Percentiles rank a stretch among this genome's conserved stretches.
Evolutionary conservation across 1,284 basidiomycete genomes (phyloP).

Genomic region (Gomphus sp.): DNA sequence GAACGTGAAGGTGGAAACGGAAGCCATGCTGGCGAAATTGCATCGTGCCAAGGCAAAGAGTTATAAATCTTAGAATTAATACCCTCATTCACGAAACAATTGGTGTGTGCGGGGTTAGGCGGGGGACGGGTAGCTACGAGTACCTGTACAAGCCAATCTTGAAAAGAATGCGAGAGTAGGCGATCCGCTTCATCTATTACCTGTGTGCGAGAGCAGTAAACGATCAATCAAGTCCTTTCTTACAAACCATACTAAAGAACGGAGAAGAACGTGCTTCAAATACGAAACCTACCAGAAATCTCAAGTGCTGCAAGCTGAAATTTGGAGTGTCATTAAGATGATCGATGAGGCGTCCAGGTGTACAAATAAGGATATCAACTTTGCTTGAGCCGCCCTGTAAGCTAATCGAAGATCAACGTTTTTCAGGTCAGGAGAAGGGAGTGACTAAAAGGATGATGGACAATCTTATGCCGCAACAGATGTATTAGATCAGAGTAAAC

Average conservation of each 20-base stretch:
- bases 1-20: slow-evolving; percentile 22
- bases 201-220: slow-evolving; percentile 28
- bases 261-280: not conserved
- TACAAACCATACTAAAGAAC: not conserved
- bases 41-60: slow-evolving; percentile 32
- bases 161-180: slow-evolving; percentile 89
- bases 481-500: slow-evolving; percentile 12
- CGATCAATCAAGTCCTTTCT: not conserved
- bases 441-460: not conserved
- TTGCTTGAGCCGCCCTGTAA: slow-evolving; percentile 73
- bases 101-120: not conserved
- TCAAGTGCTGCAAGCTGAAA: slow-evolving; percentile 88
- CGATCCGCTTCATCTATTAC: slow-evolving; percentile 98
- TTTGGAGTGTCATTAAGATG: slow-evolving; percentile 84
- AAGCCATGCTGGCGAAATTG: slow-evolving; percentile 40
- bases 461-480: not conserved
- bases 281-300: slow-evolving; percentile 62
- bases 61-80: not conserved
- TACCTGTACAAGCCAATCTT: slow-evolving; percentile 87
- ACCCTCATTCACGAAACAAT: not conserved
- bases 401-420: slow-evolving; percentile 25
- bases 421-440: not conserved
- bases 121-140: slow-evolving; percentile 60
- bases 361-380: slow-evolving; percentile 92
- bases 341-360: slow-evolving; percentile 91